Conservation (phyloP, 345 rosid genomes). For the Psidium friedrichsthalianum region DNA sequence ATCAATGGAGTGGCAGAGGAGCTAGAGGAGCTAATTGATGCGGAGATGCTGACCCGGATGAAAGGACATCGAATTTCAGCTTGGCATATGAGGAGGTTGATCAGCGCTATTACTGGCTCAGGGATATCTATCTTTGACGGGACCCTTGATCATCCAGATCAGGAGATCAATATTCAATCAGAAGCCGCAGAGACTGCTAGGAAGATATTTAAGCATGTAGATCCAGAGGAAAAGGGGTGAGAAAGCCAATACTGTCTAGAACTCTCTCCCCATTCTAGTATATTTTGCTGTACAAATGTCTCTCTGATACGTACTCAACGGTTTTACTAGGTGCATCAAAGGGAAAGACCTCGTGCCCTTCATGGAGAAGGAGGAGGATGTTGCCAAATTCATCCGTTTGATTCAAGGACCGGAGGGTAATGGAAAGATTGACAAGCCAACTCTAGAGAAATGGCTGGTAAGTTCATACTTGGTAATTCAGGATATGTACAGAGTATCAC, state of each 20-base stretch:
- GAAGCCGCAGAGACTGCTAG: conserved; percentile 54
- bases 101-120: conserved; percentile 33
- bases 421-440: conserved; percentile 40
- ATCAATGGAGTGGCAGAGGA: conserved; percentile 9
- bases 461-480: neutral
- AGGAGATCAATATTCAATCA: conserved; percentile 32
- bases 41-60: conserved; percentile 44
- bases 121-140: conserved; percentile 9
- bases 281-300: neutral
- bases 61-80: conserved; percentile 47
- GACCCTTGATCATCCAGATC: conserved; percentile 24
- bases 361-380: conserved; percentile 50
- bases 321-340: conserved; percentile 29
- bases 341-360: too few species aligned
- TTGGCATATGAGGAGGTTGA: conserved; percentile 60
- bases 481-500: too few species aligned
- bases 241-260: neutral
- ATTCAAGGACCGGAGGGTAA: conserved; percentile 44
- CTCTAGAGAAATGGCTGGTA: conserved; percentile 58
- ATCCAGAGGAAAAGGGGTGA: conserved; percentile 38
- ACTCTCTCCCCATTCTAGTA: too few species aligned
- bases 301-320: neutral
- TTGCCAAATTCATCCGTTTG: conserved; percentile 30
- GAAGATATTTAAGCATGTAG: conserved; percentile 43
- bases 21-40: conserved; percentile 43